Evolutionary conservation across 2,329 filamentous ascomycete genomes (phyloP).

Genomic region (Sclerotinia subarctica): DNA sequence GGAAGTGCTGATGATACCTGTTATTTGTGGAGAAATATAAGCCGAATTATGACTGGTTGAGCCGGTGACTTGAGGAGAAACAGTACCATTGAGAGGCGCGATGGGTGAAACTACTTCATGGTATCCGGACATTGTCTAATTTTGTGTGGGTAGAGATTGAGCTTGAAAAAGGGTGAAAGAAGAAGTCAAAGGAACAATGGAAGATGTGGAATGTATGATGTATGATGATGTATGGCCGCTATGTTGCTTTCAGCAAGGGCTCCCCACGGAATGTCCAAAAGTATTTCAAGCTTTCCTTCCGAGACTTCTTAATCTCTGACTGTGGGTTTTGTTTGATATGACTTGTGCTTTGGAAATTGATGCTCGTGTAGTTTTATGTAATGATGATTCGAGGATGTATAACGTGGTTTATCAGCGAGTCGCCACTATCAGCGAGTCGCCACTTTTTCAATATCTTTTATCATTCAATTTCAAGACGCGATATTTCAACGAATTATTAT

Average conservation of each 20-base stretch:
- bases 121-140: slow-evolving; percentile 6
- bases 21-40: slow-evolving; percentile 4
- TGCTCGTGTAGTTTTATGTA: not conserved
- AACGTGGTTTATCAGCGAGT: too few relatives aligned
- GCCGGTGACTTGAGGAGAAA: slow-evolving; percentile 14
- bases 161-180: not conserved
- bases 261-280: not conserved
- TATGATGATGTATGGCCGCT: not conserved
- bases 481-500: too few relatives aligned
- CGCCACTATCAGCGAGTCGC: too few relatives aligned
- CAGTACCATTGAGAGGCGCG: not conserved
- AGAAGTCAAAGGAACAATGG: not conserved
- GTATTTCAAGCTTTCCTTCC: not conserved
- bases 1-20: not conserved
- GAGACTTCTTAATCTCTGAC: not conserved
- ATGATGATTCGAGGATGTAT: not conserved
- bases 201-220: slow-evolving; percentile 1
- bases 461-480: too few relatives aligned
- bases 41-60: not conserved
- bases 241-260: not conserved
- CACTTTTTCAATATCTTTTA: too few relatives aligned
- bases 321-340: not conserved
- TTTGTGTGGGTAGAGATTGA: not conserved
- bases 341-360: not conserved
- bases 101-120: slow-evolving; percentile 10